Evolutionary conservation across 306 rosid genomes (phyloP), one percentile per base, ranked within the genome.

Genomic region (Citrullus colocynthis): DNA sequence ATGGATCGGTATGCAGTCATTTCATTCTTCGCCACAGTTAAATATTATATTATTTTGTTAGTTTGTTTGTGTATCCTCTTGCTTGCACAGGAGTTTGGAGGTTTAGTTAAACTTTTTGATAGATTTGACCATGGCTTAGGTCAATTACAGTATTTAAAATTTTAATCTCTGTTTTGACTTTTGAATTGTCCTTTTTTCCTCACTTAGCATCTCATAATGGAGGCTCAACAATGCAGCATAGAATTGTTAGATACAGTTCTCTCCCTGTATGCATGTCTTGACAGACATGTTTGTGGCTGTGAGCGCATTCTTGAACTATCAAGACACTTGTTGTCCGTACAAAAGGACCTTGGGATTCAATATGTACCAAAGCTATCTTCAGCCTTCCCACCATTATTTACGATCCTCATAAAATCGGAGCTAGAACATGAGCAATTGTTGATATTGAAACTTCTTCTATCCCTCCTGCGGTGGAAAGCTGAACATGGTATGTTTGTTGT

Each of bases 361-460:
- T 92, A 90, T 86, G 80, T 84, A 61, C 84, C 89, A 58, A 80
- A 87, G 66, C 75, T 87, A 76, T 88, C 97, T 59, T 86, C 90
- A 41, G 82, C 70, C 58, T 59, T 86, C 82, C 81, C 84, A 60
- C 82, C 97, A 18, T 58, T 95, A 80, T 88, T 92, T 85, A 75
- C 78, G 2, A 84, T 90, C 75, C 89, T 95, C 32, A 62, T 82
- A 76, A 89, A 86, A 80, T 87, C 96, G 77, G 99, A 92, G 79
- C 93, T 92, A 48, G 97, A 92, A 75, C 93, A 95, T 39, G 97
- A 90, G 75, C 99, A 95, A 73, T 88, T 90, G 81, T 88, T 91
- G 51, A 72, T 80, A 60, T 70, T 91, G 84, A 95, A 87, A 80
- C 85, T 92, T 80, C 81, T 90, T 65, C 88, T 83, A 78, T 78